Evolutionary conservation across 192 early-diverging fungal species (phyloP).

Genomic region (Coemansia erecta): DNA sequence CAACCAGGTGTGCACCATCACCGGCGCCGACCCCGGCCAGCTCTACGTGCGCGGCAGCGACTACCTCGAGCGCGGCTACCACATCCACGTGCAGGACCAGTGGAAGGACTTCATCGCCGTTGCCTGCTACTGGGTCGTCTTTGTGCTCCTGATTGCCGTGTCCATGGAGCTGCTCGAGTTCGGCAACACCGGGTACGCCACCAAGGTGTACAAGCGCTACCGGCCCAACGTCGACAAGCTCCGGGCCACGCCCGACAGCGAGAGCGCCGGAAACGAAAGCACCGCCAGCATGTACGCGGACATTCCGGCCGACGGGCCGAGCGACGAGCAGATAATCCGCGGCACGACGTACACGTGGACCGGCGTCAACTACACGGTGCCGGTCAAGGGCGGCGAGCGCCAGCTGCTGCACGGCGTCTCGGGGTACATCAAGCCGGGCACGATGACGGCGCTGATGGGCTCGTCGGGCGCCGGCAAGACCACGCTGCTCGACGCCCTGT

Average conservation of each 20-base stretch:
- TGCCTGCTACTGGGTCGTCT: slow-evolving; percentile 38
- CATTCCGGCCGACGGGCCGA: too few relatives aligned
- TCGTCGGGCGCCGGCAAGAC: slow-evolving; percentile 68
- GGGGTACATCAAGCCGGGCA: slow-evolving; percentile 69
- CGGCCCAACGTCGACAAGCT: slow-evolving; percentile 24
- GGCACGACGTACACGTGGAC: slow-evolving; percentile 66
- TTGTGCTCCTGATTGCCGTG: slow-evolving; percentile 27
- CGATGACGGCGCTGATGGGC: slow-evolving; percentile 76
- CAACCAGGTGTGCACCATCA: slow-evolving; percentile 65
- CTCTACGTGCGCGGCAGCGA: slow-evolving; percentile 59
- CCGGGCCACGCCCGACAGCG: slow-evolving; percentile 1
- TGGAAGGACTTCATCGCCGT: slow-evolving; percentile 64
- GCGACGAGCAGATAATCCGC: slow-evolving; percentile 29
- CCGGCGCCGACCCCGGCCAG: slow-evolving; percentile 57
- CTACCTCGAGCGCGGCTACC: slow-evolving; percentile 57
- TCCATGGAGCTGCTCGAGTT: slow-evolving; percentile 66
- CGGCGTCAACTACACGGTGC: slow-evolving; percentile 67
- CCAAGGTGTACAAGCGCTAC: background rate
- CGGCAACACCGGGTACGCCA: slow-evolving; percentile 54
- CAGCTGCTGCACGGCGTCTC: slow-evolving; percentile 65
- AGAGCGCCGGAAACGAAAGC: too few relatives aligned
- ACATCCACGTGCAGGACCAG: slow-evolving; percentile 58
- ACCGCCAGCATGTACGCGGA: too few relatives aligned
- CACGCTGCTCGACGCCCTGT: slow-evolving; percentile 68
- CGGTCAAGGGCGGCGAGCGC: slow-evolving; percentile 58